Base-by-base conservation (phyloP, 345 rosid genomes). In the Geranium rotundifolium region DNA sequence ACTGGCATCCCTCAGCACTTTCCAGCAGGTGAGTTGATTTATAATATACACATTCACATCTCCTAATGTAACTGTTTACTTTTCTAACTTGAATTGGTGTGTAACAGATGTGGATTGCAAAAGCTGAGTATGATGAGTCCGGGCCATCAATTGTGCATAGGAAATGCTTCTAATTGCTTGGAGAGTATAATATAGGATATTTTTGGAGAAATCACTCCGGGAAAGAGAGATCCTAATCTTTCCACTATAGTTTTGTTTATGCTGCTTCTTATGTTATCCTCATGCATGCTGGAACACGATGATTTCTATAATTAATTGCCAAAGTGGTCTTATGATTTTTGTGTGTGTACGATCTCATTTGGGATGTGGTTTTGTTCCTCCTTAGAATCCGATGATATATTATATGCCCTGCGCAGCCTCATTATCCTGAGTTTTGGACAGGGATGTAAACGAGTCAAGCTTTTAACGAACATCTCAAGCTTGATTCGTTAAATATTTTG, bases 1-100 rank as follows among this genome's bases (percentile, higher is more conserved):
- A 67, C 72, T 84, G 71, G 90, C 90, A 68, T 84, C 90, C 54
- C 87, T 84, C 60, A 82, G 90, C 64, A 84, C 87, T 68, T 84
- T 82, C 80, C 90, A 82, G 71, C 90, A 84, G 85, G 85, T 84
- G 17, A 15, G 50, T 49, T 17, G 17, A 46, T 17, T 57, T 29
- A 19, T 2, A 8, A 9, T 34, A 9, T 10, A 37, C 34, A 7
- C 58, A 52, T 50, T 6, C 12, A 2, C 12, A n/a, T 34, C 19
- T 0, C 17, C 34, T 30, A 5, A 4, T n/a, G 30, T 14, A 19
- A 3, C 3, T 50, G 58, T 19, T 5, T 54, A 52, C 10, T 19
- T 19, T 18, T 1, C 13, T 29, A 15, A 19, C 46, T 39, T 69
- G 50, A 55, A 14, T 58, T 54, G 54, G 39, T 17, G n/a, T 63